phyloP scores from a whole-genome alignment of 148 eudicot species.

The Heliamphora exappendiculata region DNA sequence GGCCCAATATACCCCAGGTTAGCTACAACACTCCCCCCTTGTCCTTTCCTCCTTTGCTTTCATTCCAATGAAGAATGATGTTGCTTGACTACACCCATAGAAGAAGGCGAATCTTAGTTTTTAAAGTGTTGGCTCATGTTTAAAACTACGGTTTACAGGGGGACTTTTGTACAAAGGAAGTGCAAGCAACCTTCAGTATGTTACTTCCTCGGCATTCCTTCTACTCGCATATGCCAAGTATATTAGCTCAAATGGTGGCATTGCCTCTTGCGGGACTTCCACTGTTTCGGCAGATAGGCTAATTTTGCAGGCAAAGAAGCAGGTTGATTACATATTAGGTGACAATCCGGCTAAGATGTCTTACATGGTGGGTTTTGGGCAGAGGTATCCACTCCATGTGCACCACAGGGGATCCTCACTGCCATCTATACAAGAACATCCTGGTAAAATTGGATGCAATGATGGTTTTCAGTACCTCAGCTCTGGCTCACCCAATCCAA shows the following conservation, averaged over 20 bases:
- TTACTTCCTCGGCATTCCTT: conserved; percentile 70
- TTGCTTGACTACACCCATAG: too few species aligned
- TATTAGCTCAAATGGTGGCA: conserved; percentile 43
- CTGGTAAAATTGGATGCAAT: conserved; percentile 44
- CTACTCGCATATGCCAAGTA: conserved; percentile 77
- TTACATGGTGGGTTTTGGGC: conserved; percentile 3
- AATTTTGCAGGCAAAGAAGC: conserved; percentile 58
- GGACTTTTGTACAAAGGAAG: conserved; percentile 69
- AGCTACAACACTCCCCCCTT: too few species aligned
- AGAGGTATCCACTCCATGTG: conserved; percentile 19
- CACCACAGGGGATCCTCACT: conserved; percentile 83
- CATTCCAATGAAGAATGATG: too few species aligned
- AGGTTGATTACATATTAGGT: conserved; percentile 30
- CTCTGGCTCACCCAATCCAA: conserved; percentile 64
- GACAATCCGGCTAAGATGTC: not conserved
- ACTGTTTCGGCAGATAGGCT: conserved; percentile 41
- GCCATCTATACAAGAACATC: conserved; percentile 50
- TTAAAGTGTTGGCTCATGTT: too few species aligned
- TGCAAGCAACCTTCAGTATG: conserved; percentile 75
- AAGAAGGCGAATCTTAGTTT: too few species aligned
- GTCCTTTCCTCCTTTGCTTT: not conserved
- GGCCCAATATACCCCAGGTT: conserved; percentile 80
- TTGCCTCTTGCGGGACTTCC: conserved; percentile 54
- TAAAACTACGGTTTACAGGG: conserved; percentile 30
- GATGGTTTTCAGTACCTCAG: conserved; percentile 62